Percentiles rank a stretch among this genome's conserved stretches.
These are phyloP conservation scores for Cercospora sojina DNA, from an alignment of 2,329 filamentous ascomycete species.

Conservation along the genomic window DNA sequence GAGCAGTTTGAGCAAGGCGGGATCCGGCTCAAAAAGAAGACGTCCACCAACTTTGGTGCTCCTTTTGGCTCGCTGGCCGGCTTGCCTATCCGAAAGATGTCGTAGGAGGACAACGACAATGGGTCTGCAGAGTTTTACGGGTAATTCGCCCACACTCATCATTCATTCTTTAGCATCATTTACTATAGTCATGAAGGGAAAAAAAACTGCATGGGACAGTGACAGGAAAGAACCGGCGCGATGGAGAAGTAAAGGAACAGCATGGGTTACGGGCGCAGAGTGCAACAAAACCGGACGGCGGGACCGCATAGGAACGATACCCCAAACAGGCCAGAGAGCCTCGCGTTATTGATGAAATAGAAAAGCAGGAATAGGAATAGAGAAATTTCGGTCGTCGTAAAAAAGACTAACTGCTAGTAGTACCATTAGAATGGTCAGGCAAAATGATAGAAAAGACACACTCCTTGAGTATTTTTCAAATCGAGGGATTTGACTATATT, in stretches of 20 bases:
- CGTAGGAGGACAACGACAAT: constrained; percentile 17
- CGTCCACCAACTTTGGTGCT: constrained; percentile 40
- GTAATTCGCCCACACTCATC: background rate
- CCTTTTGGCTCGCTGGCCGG: constrained; percentile 39
- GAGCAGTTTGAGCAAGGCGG: constrained; percentile 36
- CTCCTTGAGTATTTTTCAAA: background rate
- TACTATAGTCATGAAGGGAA: constrained; percentile 3
- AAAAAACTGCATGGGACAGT: background rate
- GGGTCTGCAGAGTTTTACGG: background rate
- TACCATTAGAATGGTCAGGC: background rate
- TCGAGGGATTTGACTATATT: background rate
- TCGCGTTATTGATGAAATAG: constrained; percentile 11
- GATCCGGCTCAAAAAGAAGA: constrained; percentile 40
- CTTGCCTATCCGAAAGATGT: constrained; percentile 30
- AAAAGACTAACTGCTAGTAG: background rate
- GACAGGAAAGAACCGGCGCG: constrained; percentile 1
- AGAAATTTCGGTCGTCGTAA: background rate
- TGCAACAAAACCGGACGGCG: background rate
- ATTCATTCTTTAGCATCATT: constrained; percentile 10
- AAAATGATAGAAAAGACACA: background rate
- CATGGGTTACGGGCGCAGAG: constrained; percentile 1
- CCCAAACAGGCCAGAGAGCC: constrained; percentile 16
- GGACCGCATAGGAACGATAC: constrained; percentile 9
- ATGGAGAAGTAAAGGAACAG: constrained; percentile 1
- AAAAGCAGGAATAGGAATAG: background rate